These are phyloP conservation scores for Lactifluus volemus DNA, from an alignment of 768 basidiomycete genomes.

Conservation along the genomic window DNA sequence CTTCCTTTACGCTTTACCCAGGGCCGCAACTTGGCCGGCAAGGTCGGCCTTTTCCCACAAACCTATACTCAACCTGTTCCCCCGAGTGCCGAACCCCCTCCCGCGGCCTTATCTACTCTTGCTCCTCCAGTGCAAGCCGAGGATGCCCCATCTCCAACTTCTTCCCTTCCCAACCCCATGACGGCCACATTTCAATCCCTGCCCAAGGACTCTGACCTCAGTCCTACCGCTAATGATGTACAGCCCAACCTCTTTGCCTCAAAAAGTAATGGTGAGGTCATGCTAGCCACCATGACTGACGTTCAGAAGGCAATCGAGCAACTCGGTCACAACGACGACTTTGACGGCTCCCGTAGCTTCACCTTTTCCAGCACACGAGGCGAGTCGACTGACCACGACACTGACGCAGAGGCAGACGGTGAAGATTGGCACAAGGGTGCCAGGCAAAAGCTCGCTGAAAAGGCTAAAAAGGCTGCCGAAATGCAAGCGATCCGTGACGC, in stretches of 20 bases:
- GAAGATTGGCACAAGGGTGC: constrained; percentile 61
- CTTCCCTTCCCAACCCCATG: neutral
- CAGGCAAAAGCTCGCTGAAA: constrained; percentile 58
- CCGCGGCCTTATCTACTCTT: constrained; percentile 3
- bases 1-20: constrained; percentile 16
- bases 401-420: constrained; percentile 38
- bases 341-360: constrained; percentile 58
- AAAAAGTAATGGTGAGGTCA: constrained; percentile 43
- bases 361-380: constrained; percentile 66
- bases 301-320: constrained; percentile 89
- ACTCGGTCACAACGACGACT: constrained; percentile 48
- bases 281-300: constrained; percentile 85
- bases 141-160: neutral
- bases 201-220: constrained; percentile 31
- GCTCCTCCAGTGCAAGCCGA: neutral
- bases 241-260: neutral
- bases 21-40: constrained; percentile 79
- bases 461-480: constrained; percentile 54
- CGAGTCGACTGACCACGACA: constrained; percentile 39
- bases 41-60: constrained; percentile 85
- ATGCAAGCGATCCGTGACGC: constrained; percentile 44
- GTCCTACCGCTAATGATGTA: neutral
- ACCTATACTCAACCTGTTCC: constrained; percentile 55
- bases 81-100: constrained; percentile 12
- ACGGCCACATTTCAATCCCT: constrained; percentile 35